A percentile compares a stretch with the other conserved stretches of the same genome.
Evolutionary conservation across 2,329 filamentous ascomycete species (phyloP).

Genomic region (Davidsoniella eucalypti): DNA sequence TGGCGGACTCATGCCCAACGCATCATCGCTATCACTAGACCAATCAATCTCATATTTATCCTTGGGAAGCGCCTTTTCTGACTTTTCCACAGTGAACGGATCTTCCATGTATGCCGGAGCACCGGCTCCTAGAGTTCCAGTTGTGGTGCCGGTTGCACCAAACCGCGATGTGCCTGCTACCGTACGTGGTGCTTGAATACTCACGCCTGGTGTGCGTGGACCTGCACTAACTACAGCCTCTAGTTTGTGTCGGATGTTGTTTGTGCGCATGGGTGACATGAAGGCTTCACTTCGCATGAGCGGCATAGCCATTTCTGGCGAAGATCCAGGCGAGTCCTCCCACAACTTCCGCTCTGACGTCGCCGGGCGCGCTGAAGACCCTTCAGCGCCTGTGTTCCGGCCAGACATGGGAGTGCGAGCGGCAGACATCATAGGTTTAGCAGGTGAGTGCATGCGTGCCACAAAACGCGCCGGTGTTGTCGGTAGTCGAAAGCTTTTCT

Average conservation of each 20-base stretch:
- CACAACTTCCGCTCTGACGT: conserved; percentile 3
- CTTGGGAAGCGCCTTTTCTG: conserved; percentile 18
- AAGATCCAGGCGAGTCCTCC: conserved; percentile 44
- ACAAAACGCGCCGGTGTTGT: conserved; percentile 57
- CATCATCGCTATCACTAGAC: conserved; percentile 59
- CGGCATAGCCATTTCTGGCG: conserved; percentile 64
- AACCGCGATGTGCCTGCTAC: not conserved
- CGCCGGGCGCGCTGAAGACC: not conserved
- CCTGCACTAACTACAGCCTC: conserved; percentile 25
- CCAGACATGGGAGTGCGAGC: too few relatives aligned
- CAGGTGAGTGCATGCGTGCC: conserved; percentile 23
- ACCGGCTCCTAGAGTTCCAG: not conserved
- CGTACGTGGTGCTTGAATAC: conserved; percentile 55
- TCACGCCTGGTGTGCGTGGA: conserved; percentile 64
- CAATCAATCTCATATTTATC: conserved; percentile 44
- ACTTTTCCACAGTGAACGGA: conserved; percentile 21
- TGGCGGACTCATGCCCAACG: conserved; percentile 66
- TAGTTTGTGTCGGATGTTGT: conserved; percentile 26
- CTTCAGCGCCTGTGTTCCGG: too few relatives aligned
- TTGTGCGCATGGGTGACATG: conserved; percentile 46
- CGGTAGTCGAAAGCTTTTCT: conserved; percentile 89
- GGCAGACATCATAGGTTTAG: not conserved
- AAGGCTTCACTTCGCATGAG: conserved; percentile 77
- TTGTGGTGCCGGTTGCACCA: not conserved
- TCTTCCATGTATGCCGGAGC: conserved; percentile 19